A percentile compares a stretch with the other conserved stretches of the same genome.
Evolutionary conservation across 225 moss, liverwort and hornwort species (phyloP).

Genomic region (Sphagnum tenellum): DNA sequence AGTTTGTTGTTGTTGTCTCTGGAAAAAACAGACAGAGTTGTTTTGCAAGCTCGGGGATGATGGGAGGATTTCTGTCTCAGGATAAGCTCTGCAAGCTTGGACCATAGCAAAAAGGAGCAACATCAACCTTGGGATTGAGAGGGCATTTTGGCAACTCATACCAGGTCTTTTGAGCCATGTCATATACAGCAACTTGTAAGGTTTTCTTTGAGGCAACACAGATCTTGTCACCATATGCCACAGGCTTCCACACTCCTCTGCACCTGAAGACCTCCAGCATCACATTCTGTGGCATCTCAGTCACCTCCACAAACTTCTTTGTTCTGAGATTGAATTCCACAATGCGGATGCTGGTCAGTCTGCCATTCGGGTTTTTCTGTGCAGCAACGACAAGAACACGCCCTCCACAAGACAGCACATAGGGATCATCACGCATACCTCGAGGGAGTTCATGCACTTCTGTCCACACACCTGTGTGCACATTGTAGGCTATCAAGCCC

Average conservation of each 20-base stretch:
- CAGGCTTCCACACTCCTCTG: slow-evolving; percentile 50
- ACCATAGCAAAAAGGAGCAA: slow-evolving; percentile 54
- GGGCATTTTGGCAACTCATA: slow-evolving; percentile 48
- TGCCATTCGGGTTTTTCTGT: slow-evolving; percentile 45
- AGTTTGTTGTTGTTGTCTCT: too few relatives aligned
- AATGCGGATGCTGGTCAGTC: slow-evolving; percentile 52
- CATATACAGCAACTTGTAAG: slow-evolving; percentile 41
- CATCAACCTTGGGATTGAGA: slow-evolving; percentile 34
- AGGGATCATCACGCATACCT: slow-evolving; percentile 51
- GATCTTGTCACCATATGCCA: slow-evolving; percentile 39
- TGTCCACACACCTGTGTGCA: slow-evolving; percentile 44
- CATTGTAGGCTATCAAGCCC: slow-evolving; percentile 48
- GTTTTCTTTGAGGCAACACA: slow-evolving; percentile 56
- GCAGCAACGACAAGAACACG: slow-evolving; percentile 47
- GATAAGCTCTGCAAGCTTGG: slow-evolving; percentile 46
- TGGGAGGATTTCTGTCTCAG: slow-evolving; percentile 5
- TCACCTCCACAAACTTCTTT: slow-evolving; percentile 34
- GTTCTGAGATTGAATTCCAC: slow-evolving; percentile 30
- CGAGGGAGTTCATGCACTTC: slow-evolving; percentile 46
- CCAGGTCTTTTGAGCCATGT: slow-evolving; percentile 40
- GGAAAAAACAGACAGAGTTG: too few relatives aligned
- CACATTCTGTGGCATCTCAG: slow-evolving; percentile 65
- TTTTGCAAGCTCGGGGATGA: too few relatives aligned
- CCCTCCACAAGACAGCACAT: slow-evolving; percentile 38
- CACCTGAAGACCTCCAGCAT: slow-evolving; percentile 55